Percentiles rank a stretch among this genome's conserved stretches.
Conservation (phyloP, 2,329 filamentous ascomycete genomes). For the Simplicillium sp. region DNA sequence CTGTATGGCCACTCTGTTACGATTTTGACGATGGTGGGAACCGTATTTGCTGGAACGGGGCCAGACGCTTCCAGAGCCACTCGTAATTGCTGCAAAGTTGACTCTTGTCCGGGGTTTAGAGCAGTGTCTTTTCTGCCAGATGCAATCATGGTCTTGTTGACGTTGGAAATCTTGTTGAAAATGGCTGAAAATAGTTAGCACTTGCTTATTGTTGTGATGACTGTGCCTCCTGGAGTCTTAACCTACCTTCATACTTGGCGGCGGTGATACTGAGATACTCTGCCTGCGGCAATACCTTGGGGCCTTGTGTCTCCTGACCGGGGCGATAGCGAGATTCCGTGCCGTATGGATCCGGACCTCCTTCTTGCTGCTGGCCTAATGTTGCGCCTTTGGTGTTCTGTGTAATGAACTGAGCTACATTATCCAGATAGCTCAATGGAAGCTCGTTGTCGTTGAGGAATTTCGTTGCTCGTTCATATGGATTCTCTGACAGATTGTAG, state of each 20-base stretch:
- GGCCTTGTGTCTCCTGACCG: conserved; percentile 41
- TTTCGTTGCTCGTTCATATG: conserved; percentile 82
- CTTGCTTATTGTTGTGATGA: conserved; percentile 1
- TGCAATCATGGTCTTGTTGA: conserved; percentile 65
- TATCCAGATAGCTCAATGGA: conserved; percentile 78
- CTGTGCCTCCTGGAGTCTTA: conserved; percentile 5
- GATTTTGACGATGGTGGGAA: conserved; percentile 61
- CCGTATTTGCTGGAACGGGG: conserved; percentile 37
- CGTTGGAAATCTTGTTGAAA: conserved; percentile 63
- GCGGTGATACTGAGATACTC: conserved; percentile 69
- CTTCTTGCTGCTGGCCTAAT: conserved; percentile 52
- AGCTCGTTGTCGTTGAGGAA: conserved; percentile 87
- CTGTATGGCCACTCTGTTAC: conserved; percentile 71
- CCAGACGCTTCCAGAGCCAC: conserved; percentile 52
- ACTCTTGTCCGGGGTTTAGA: conserved; percentile 63
- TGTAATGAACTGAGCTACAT: conserved; percentile 86
- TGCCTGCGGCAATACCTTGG: conserved; percentile 65
- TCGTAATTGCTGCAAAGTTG: conserved; percentile 50
- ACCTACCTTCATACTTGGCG: conserved; percentile 54
- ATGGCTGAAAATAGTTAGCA: conserved; percentile 42
- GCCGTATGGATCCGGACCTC: conserved; percentile 62
- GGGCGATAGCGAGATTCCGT: conserved; percentile 72
- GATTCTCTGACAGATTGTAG: conserved; percentile 86
- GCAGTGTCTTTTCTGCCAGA: conserved; percentile 64
- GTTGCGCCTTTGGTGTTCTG: conserved; percentile 82